Base-by-base conservation (phyloP, 2,329 filamentous ascomycete genomes). In the Venturia asperata region DNA sequence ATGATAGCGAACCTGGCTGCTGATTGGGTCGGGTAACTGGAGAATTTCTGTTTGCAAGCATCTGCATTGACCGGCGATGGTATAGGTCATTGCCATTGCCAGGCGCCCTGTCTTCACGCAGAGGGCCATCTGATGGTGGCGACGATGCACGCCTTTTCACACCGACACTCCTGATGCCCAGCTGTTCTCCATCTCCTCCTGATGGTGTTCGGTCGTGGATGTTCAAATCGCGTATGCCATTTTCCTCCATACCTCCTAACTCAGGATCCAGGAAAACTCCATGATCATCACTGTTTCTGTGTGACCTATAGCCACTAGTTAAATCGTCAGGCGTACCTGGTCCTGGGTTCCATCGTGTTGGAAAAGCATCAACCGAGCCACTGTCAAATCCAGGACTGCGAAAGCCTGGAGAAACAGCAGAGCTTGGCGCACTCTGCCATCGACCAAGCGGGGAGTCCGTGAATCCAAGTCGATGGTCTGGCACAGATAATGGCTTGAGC, bases 101-200 rank as follows among this genome's bases (percentile, higher is more conserved):
- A 7, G 77, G 78, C 27, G 76, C 73, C 52, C 79, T 75, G 68
- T 81, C 78, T 62, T 80, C 79, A 61, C 78, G 76, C 60, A 74
- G 70, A 62, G 79, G 34, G 21, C 49, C 49, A 15, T 41, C 79
- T 65, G 81, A 79, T 47, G 85, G 85, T 24, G 86, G 84, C 64
- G 84, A 87, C 17, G 84, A 86, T 67, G 86, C 86, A 66, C 85
- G 81, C 71, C 86, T 80, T 74, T 88, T 89, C 69, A 83, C 82
- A 61, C 85, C 84, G 64, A 81, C 79, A 70, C 79, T 81, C 30
- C 78, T 76, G 63, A 47, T 43, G 6, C 71, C 73, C 58, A 71
- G 68, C 49, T 75, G 74, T 60, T 78, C 78, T 47, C 80, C 79
- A 21, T 80, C 77, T 41, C 74, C 77, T 37, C 74, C 75, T 56